Evolutionary conservation across 441 rosid species (phyloP), one percentile per base, ranked within the genome.

Genomic region (Sinapis alba): DNA sequence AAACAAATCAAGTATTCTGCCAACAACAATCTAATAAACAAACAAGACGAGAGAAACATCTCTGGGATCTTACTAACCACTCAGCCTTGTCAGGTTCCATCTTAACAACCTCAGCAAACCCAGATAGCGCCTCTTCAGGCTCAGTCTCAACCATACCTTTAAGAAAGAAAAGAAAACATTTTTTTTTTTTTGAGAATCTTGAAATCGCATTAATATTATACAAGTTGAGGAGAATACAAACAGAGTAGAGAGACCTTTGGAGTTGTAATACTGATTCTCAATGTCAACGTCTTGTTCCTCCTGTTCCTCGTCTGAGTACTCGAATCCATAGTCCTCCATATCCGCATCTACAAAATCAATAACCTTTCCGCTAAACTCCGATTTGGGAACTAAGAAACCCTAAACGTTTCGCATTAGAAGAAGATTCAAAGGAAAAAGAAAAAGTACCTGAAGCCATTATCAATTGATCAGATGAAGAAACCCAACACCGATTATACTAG

Each of bases 71-170:
- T 79, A 94, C 98, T 87, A 79, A 96, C 98, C 99, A 94, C 28
- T 96, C 99, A 68, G 99, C 98, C 82, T 96, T 96, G 72, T 94
- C 95, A 50, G 98, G 98, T 78, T 96, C 99, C 99, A 96, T 96
- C 76, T 54, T 71, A 65, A 96, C 98, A 23, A 96, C 98, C 80
- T 88, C 96, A 51, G 91, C 92, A 84, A 96, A 96, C 54, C 99
- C 99, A 65, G 90, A 84, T 63, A 96, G 98, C 20, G 99, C 99
- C 10, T 74, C 91, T 88, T 90, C 94, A 58, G 98, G 96, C 34
- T 94, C 99, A 50, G 94, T 89, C 84, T 94, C 98, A 57, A 94
- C 92, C 87, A 90, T 62, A 11, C 99, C 98, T n/a, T n/a, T n/a
- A n/a, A n/a, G n/a, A n/a, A n/a, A n/a, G n/a, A n/a, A n/a, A n/a